These are phyloP conservation scores for Russula sp. DNA, from an alignment of 768 basidiomycete species.

Conservation along the genomic window DNA sequence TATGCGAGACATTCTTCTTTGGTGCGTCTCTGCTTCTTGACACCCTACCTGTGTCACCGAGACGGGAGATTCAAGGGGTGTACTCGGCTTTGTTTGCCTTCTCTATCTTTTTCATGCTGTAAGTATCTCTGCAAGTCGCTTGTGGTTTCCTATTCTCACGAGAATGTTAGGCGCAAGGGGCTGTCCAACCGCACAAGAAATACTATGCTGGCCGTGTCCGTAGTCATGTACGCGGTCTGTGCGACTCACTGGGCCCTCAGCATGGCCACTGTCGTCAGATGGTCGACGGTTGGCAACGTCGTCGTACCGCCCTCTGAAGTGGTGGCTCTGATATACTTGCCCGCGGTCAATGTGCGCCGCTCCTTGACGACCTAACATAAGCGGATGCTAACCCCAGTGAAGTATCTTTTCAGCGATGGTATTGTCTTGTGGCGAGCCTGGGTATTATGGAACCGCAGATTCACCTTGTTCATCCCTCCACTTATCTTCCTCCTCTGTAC, in stretches of 20 bases:
- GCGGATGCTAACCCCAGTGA: not conserved
- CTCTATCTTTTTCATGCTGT: not conserved
- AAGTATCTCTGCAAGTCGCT: not conserved
- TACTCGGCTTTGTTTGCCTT: not conserved
- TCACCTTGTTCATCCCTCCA: not conserved
- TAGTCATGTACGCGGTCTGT: constrained; percentile 2
- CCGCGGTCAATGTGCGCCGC: constrained; percentile 3
- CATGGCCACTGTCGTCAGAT: not conserved
- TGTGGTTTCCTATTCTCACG: not conserved
- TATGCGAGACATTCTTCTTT: not conserved
- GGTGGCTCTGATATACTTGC: not conserved
- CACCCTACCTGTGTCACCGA: too few species aligned
- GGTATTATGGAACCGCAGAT: constrained; percentile 7
- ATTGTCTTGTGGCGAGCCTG: constrained; percentile 18
- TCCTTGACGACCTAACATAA: not conserved
- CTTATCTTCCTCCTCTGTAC: constrained; percentile 1
- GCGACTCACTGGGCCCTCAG: not conserved
- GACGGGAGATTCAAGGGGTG: not conserved
- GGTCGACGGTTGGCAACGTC: not conserved
- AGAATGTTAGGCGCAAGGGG: not conserved
- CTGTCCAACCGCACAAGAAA: not conserved
- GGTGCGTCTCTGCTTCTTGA: not conserved
- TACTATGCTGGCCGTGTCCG: not conserved
- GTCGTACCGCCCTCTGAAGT: not conserved
- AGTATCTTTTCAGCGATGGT: constrained; percentile 8